A percentile compares a stretch with the other conserved stretches of the same genome.
Conservation (phyloP, 2,329 filamentous ascomycete species). For the Phialophora expanda region DNA sequence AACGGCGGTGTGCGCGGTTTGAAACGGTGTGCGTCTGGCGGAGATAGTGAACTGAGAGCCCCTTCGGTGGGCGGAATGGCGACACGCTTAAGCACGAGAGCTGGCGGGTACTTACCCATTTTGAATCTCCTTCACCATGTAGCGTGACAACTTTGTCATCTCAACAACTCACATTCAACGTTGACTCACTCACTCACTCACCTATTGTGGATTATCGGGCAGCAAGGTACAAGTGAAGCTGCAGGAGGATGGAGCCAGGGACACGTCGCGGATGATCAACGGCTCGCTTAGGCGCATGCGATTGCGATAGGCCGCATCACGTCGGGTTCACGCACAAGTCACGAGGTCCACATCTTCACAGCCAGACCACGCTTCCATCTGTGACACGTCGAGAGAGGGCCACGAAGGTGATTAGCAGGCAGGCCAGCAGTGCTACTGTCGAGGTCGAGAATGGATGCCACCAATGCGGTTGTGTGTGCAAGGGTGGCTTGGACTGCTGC, state of each 20-base stretch:
- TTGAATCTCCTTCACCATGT: slow-evolving; percentile 11
- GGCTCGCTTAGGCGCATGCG: slow-evolving; percentile 27
- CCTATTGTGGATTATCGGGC: slow-evolving; percentile 26
- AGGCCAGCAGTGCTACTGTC: too few relatives aligned
- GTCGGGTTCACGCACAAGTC: slow-evolving; percentile 10
- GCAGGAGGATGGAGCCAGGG: slow-evolving; percentile 14
- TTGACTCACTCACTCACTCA: slow-evolving; percentile 11
- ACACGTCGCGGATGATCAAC: slow-evolving; percentile 34
- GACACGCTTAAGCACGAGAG: background rate
- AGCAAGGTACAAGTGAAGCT: slow-evolving; percentile 33
- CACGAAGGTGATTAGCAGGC: background rate
- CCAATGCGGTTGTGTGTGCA: background rate
- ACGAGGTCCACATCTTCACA: background rate
- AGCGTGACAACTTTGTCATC: slow-evolving; percentile 11
- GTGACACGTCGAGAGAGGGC: background rate
- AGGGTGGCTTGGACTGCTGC: background rate
- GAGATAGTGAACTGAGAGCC: slow-evolving; percentile 12
- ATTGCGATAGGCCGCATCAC: slow-evolving; percentile 21
- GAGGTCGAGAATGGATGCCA: background rate
- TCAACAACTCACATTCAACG: background rate
- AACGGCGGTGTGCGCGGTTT: slow-evolving; percentile 17
- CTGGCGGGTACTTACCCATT: slow-evolving; percentile 5
- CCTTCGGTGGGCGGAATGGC: background rate
- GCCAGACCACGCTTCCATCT: background rate
- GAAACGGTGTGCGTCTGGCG: slow-evolving; percentile 9